A percentile compares a stretch with the other conserved stretches of the same genome.
phyloP scores from a whole-genome alignment of 23 red algal genomes.

The Gracilariopsis chorda region DNA sequence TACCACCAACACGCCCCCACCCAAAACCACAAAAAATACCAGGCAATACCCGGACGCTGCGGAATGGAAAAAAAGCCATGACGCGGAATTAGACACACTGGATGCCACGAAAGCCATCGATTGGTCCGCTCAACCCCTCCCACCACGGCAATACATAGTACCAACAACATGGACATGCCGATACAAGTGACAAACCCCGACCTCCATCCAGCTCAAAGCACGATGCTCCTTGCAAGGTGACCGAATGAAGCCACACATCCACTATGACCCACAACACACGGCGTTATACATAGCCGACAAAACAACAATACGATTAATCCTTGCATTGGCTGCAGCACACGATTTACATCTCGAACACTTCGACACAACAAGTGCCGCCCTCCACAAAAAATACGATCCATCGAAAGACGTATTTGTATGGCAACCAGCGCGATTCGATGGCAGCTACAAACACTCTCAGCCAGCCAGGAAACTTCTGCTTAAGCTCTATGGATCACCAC shows the following conservation, averaged over 20 bases:
- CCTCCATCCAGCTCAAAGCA: background rate
- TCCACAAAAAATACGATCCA: conserved; percentile 6
- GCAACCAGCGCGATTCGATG: conserved; percentile 1
- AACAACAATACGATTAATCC: background rate
- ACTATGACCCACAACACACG: conserved; percentile 13
- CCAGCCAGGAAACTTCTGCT: background rate
- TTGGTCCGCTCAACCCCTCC: background rate
- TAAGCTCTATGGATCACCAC: background rate
- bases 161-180: background rate
- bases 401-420: background rate
- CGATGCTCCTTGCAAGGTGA: background rate
- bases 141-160: background rate
- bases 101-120: background rate
- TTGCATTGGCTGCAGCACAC: background rate
- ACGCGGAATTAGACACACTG: conserved; percentile 17
- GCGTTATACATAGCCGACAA: conserved; percentile 2
- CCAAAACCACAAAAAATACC: background rate
- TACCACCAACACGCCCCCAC: background rate
- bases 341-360: conserved; percentile 34
- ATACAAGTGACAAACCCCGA: background rate
- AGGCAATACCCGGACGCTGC: conserved; percentile 19
- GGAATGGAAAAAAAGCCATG: background rate
- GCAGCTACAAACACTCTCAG: background rate
- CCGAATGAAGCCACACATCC: conserved; percentile 24
- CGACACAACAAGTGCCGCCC: background rate